Base-by-base conservation (phyloP, 1,284 basidiomycete genomes). In the Trichosporon coremiiforme region DNA sequence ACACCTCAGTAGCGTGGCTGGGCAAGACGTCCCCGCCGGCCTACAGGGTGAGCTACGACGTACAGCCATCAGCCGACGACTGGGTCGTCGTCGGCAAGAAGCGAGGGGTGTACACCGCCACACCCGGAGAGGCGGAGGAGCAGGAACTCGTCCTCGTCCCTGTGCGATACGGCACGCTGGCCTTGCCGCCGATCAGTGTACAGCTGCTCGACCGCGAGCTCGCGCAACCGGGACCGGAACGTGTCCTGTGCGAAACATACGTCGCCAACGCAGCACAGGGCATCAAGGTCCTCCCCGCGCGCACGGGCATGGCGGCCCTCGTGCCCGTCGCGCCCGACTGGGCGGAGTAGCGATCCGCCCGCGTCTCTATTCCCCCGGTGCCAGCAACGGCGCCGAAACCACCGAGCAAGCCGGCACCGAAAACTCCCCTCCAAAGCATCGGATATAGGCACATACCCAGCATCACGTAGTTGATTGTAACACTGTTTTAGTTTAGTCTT, bases 11-110 rank as follows among this genome's bases (percentile, higher is more conserved):
- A 20, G 64, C 74, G 6, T 83, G 81, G 81, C 71, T 75, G 3
- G 76, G 78, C 47, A 31, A 7, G 35, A 66, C 45, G 22, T 64
- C 55, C 22, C 31, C 57, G 35, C 55, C 57, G 57, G 36, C 41
- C 7, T 53, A 62, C n/a, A 60, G 74, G 15, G 65, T 81, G 41
- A 73, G 79, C 15, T 82, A 76, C 64, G 79, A 81, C 65, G 69
- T 82, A 17, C 72, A 75, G 25, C 72, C 74, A 5, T 74, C 70
- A 36, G 70, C 74, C 4, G 81, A 82, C 31, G 79, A 81, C 74
- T 81, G 80, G 80, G 68, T 81, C 12, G 72, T 81, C 0, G 72
- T 79, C 2, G 80, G 81, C 20, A 74, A 74, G 66, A 82, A 83
- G 72, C 78, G 79, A 55, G 81, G 79, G 12, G 75, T 74, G 22